Percentiles rank a stretch among this genome's conserved stretches.
These are phyloP conservation scores for Xylariaceae sp. DNA, from an alignment of 2,329 filamentous ascomycete genomes.

Conservation along the genomic window DNA sequence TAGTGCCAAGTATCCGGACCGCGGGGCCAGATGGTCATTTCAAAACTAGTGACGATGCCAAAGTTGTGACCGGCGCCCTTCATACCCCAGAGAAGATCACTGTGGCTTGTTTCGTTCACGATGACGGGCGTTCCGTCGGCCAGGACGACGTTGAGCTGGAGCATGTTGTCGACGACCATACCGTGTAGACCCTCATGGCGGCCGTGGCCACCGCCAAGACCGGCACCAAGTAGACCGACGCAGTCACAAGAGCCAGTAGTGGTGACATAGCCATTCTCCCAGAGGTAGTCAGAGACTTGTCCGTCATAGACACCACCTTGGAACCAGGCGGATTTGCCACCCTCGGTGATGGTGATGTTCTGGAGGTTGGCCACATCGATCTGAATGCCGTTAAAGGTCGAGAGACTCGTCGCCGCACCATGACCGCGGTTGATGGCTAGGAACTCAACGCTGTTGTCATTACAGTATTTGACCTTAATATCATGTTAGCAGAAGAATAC, in stretches of 20 bases:
- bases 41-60: slow-evolving; percentile 14
- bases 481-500: background rate
- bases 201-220: slow-evolving; percentile 27
- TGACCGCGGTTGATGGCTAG: slow-evolving; percentile 23
- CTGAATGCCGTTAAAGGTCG: slow-evolving; percentile 22
- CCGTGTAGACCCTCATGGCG: slow-evolving; percentile 25
- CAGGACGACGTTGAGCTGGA: slow-evolving; percentile 20
- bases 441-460: slow-evolving; percentile 23
- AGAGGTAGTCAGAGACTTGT: slow-evolving; percentile 8
- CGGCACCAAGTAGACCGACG: slow-evolving; percentile 22
- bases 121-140: slow-evolving; percentile 16
- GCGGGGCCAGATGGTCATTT: slow-evolving; percentile 11
- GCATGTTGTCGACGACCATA: slow-evolving; percentile 21
- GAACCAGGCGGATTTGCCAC: slow-evolving; percentile 1
- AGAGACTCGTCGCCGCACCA: slow-evolving; percentile 14
- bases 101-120: slow-evolving; percentile 9
- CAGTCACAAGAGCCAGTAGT: slow-evolving; percentile 20
- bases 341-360: slow-evolving; percentile 11
- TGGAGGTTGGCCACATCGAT: slow-evolving; percentile 22
- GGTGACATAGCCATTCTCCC: slow-evolving; percentile 17
- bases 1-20: slow-evolving; percentile 2
- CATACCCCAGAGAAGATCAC: slow-evolving; percentile 16
- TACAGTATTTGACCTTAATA: slow-evolving; percentile 22
- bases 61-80: slow-evolving; percentile 9
- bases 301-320: slow-evolving; percentile 11